Evolutionary conservation across 2,329 filamentous ascomycete genomes (phyloP), one percentile per base, ranked within the genome.

Genomic region (Gnomoniopsis sp.): DNA sequence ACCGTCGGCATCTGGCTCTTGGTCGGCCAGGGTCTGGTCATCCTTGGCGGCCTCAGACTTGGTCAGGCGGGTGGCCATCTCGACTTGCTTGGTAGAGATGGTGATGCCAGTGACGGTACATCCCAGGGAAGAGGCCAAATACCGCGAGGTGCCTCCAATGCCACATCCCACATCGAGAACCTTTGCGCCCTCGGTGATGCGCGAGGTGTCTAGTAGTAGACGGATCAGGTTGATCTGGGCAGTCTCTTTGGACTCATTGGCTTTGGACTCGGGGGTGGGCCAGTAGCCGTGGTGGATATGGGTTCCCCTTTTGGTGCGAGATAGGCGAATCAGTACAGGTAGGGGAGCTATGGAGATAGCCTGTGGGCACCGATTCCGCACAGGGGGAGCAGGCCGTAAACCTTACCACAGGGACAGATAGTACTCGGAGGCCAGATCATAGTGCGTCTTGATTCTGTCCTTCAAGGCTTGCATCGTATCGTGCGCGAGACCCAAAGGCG

Each of bases 261-360:
- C 71, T 57, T 76, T 75, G 58, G 74, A 75, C 57, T 73, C 73
- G 51, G 68, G 66, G 2, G 76, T 75, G 23, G 79, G 75, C 74
- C 83, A 87, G 68, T 86, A 85, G 55, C 83, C 83, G 63, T 87
- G 83, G 66, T 86, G 84, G 66, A 86, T 86, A 65, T 86, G 83
- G 66, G 85, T 82, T 55, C 83, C 83, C 82, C 82, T 85, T n/a
- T 41, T 48, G 17, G 12, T 6, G n/a, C 26, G 38, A 21, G 26
- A 41, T 15, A 4, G 15, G 41, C 19, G n/a, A 19, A 11, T 30
- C 19, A 14, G 23, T 3, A 21, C 12, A 6, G 38, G 43, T 38
- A n/a, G 12, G 41, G n/a, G 30, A 55, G 41, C 21, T 43, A n/a
- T 30, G 22, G 17, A 33, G 3, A n/a, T 26, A 26, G 36, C 12